Evolutionary conservation across 768 basidiomycete species (phyloP).

Genomic region (Lanmaoa pseudosensibilis): DNA sequence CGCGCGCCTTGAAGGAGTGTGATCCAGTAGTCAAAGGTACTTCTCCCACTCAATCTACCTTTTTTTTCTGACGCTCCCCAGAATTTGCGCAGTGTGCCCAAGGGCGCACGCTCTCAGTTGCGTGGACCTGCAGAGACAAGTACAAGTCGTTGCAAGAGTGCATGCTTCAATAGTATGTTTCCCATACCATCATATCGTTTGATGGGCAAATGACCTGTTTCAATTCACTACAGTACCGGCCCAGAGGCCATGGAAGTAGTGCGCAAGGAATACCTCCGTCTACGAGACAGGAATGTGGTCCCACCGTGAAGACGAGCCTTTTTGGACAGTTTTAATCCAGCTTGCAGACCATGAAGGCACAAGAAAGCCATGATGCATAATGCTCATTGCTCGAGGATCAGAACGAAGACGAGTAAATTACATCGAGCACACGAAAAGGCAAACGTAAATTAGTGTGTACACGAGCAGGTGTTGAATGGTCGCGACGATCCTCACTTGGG

Average conservation of each 20-base stretch:
- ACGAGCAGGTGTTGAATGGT: not conserved
- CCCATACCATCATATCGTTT: not conserved
- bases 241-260: slow-evolving; percentile 73
- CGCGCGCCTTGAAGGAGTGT: slow-evolving; percentile 75
- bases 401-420: slow-evolving; percentile 8
- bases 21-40: slow-evolving; percentile 70
- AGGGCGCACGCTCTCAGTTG: slow-evolving; percentile 79
- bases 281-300: slow-evolving; percentile 44
- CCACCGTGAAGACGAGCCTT: not conserved
- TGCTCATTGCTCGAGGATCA: not conserved
- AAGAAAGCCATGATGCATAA: not conserved
- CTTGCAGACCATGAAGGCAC: not conserved
- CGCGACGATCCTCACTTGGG: slow-evolving; percentile 35
- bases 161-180: slow-evolving; percentile 73
- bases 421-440: slow-evolving; percentile 2
- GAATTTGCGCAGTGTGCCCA: slow-evolving; percentile 84
- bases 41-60: not conserved
- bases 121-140: slow-evolving; percentile 77
- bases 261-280: slow-evolving; percentile 69
- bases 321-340: not conserved
- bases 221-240: slow-evolving; percentile 51
- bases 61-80: slow-evolving; percentile 31
- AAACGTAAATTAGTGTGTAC: not conserved
- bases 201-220: not conserved
- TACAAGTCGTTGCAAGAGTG: slow-evolving; percentile 73